These are phyloP conservation scores for Pulicaria dysenterica DNA, from an alignment of 129 eudicot species.

Conservation along the genomic window DNA sequence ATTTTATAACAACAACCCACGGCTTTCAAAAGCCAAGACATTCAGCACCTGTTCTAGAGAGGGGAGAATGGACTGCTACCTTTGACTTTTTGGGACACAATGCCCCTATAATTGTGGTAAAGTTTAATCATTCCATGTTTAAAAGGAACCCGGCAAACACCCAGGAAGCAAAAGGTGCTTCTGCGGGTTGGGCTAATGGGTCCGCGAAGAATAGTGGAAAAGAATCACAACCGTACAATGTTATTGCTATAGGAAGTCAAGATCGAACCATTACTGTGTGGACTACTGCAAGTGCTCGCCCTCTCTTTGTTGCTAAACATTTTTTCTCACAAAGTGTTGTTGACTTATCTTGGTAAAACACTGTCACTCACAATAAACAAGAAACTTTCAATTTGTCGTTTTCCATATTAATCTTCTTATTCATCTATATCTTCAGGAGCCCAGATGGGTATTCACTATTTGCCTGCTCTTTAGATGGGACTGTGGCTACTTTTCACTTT, in stretches of 20 bases:
- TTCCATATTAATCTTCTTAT: not conserved
- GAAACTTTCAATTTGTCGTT: not conserved
- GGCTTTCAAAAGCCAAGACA: constrained; percentile 99
- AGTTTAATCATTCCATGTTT: constrained; percentile 95
- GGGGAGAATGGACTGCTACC: constrained; percentile 98
- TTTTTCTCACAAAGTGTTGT: constrained; percentile 95
- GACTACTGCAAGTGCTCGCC: constrained; percentile 99
- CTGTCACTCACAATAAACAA: not conserved
- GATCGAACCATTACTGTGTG: constrained; percentile 97
- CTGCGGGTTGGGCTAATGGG: constrained; percentile 94
- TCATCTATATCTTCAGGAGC: constrained; percentile 61
- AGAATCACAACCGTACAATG: constrained; percentile 87
- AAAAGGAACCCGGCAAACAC: constrained; percentile 47
- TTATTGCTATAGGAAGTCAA: constrained; percentile 98
- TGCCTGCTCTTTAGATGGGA: constrained; percentile 96
- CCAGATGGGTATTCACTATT: constrained; percentile 97
- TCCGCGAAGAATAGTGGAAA: constrained; percentile 66
- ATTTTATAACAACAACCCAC: constrained; percentile 93
- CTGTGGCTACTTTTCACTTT: constrained; percentile 86
- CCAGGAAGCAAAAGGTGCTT: constrained; percentile 54
- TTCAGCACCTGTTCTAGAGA: constrained; percentile 97
- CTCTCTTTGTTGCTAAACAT: constrained; percentile 96
- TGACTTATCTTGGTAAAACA: constrained; percentile 83
- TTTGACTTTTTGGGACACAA: constrained; percentile 98
- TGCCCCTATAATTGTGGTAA: constrained; percentile 95